Base-by-base conservation (phyloP, 1,284 basidiomycete species). In the Pulchroboletus neoregius region DNA sequence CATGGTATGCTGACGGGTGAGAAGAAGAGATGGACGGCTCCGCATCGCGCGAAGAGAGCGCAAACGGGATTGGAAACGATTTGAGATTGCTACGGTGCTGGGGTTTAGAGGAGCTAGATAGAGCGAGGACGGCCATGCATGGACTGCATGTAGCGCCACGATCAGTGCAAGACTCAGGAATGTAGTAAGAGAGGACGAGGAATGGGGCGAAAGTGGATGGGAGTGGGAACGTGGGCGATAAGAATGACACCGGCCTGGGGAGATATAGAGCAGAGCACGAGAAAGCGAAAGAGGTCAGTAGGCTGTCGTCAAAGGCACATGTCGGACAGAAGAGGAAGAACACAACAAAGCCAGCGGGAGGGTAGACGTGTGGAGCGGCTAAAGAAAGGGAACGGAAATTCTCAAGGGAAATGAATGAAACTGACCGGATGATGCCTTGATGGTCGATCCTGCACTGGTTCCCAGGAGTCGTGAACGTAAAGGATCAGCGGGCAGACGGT, bases 71-170 rank as follows among this genome's bases (percentile, higher is more conserved):
- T 23, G 64, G 56, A 24, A 68, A 56, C 39, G 65, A 50, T 48
- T 65, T 65, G 48, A 60, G 53, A 56, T 65, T 65, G 53, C 66
- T 52, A 55, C 68, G 71, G 60, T 71, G 68, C 55, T 68, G 71
- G 33, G 70, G 55, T 61, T 70, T 71, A 51, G 71, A 62, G 50
- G 66, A 57, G 44, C 63, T 62, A 50, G 69, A 66, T 40, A 71
- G 53, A 43, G 75, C 68, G 39, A 73, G 71, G 40, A 71, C 68
- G 53, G 75, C 72, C 79, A 82, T 80, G 67, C 63, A 66, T 57
- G 58, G 55, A 45, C 47, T 48, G 48, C 53, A 55, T 59, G 61
- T 50, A 55, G 57, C 44, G 58, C 52, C 48, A 53, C 54, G 46
- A 58, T 55, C 49, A 39, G 27, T 16, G 43, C 31, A 16, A 49